Percentiles rank a stretch among this genome's conserved stretches.
phyloP scores from a whole-genome alignment of 176 grass and related monocot genomes.

The Oryza glaberrima region DNA sequence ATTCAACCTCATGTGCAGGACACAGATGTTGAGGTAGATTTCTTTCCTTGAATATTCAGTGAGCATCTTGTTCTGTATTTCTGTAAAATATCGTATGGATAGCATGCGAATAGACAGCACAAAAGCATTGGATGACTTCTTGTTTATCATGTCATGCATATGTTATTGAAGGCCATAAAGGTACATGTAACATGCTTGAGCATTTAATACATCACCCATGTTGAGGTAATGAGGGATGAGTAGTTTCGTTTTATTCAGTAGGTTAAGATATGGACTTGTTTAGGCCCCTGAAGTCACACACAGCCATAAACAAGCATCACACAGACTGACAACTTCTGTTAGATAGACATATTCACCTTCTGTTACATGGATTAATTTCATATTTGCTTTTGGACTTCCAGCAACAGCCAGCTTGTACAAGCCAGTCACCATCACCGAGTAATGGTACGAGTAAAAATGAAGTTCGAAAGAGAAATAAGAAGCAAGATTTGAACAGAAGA shows the following conservation, averaged over 20 bases:
- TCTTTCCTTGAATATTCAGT: constrained; percentile 27
- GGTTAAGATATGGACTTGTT: constrained; percentile 20
- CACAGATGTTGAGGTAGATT: constrained; percentile 49
- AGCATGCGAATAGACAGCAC: neutral
- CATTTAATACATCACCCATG: constrained; percentile 10
- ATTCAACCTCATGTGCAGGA: constrained; percentile 41
- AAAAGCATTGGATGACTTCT: neutral
- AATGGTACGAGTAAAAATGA: constrained; percentile 41
- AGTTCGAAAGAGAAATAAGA: constrained; percentile 51
- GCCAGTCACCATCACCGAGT: constrained; percentile 30
- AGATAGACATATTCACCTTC: constrained; percentile 7
- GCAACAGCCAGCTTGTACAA: constrained; percentile 39
- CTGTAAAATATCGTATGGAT: constrained; percentile 10
- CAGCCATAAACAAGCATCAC: constrained; percentile 20
- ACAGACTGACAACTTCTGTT: neutral
- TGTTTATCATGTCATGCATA: constrained; percentile 26
- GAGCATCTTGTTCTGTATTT: neutral
- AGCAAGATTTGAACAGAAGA: constrained; percentile 45
- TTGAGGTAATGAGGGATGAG: constrained; percentile 1
- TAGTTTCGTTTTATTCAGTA: constrained; percentile 24
- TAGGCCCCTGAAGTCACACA: constrained; percentile 4
- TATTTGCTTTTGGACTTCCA: constrained; percentile 44
- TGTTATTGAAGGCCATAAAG: constrained; percentile 12
- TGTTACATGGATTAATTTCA: constrained; percentile 15
- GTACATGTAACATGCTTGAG: neutral